Percentiles rank a stretch among this genome's conserved stretches.
Evolutionary conservation across 2,329 filamentous ascomycete species (phyloP).

Genomic region (Pseudophaeomoniella oleicola): DNA sequence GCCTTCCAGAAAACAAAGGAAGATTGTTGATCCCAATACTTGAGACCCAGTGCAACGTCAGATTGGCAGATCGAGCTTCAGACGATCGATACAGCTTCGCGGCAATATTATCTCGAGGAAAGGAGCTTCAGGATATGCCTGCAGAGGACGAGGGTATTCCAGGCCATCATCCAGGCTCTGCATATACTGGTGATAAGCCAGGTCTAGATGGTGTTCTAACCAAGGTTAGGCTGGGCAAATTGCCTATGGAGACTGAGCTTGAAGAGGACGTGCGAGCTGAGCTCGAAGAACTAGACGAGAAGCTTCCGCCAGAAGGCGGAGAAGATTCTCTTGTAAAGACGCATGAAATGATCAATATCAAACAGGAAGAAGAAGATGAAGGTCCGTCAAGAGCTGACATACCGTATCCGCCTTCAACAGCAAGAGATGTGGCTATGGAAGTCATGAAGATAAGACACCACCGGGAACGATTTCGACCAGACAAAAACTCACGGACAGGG

Average conservation of each 20-base stretch:
- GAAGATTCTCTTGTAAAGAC: slow-evolving; percentile 66
- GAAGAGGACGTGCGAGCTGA: slow-evolving; percentile 77
- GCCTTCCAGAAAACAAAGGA: slow-evolving; percentile 69
- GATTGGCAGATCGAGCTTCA: slow-evolving; percentile 43
- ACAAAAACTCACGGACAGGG: slow-evolving; percentile 54
- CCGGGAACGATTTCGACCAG: slow-evolving; percentile 79
- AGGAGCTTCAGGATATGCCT: slow-evolving; percentile 41
- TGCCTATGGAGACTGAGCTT: slow-evolving; percentile 71
- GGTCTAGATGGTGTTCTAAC: slow-evolving; percentile 40
- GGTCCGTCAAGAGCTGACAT: slow-evolving; percentile 64
- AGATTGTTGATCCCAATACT: slow-evolving; percentile 64
- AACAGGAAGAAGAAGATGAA: slow-evolving; percentile 79
- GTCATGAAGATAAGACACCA: slow-evolving; percentile 90
- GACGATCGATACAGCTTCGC: slow-evolving; percentile 46
- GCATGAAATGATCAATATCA: slow-evolving; percentile 66
- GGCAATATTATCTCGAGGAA: slow-evolving; percentile 40
- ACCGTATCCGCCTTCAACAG: slow-evolving; percentile 74
- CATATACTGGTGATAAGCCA: slow-evolving; percentile 43
- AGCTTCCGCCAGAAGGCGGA: slow-evolving; percentile 56
- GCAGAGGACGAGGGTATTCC: slow-evolving; percentile 56
- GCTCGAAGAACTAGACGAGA: slow-evolving; percentile 70
- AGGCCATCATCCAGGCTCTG: slow-evolving; percentile 51
- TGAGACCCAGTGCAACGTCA: slow-evolving; percentile 42
- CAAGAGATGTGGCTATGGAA: slow-evolving; percentile 83
- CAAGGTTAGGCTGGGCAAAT: slow-evolving; percentile 60